Base-by-base conservation (phyloP, 805 yeast genomes). In the Naumovozyma castellii region DNA sequence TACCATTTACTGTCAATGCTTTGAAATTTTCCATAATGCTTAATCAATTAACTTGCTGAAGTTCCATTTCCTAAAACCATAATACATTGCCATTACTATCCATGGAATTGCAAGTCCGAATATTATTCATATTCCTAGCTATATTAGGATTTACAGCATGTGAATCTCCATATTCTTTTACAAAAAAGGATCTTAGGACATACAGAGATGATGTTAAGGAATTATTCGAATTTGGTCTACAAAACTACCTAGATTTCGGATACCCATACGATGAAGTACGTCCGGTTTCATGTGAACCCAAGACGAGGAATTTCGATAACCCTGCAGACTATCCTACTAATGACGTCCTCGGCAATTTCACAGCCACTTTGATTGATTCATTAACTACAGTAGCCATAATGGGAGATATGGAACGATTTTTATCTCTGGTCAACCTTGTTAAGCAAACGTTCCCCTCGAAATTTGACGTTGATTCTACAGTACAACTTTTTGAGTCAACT, bases 401-500 rank as follows among this genome's bases (percentile, higher is more conserved):
- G 65, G 79, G 77, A 32, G 83, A 84, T 47, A 68, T 71, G 53
- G 70, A 67, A 13, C 68, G 68, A 31, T 78, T 88, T 46, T 65
- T 63, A 5, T 50, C 69, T 17, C 65, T 72, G 30, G 66, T 75
- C 5, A 53, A 59, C 0, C 51, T 71, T 17, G 63, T 76, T 8
- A 57, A 57, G 10, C 52, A 58, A 2, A 62, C 64, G 31, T 59
- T 66, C 8, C 45, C 47, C 5, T 25, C 32, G n/a, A 53, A 65
- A 36, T 85, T 85, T 53, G 69, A 75, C 31, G 68, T 75, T 31
- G 76, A 84, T 44, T 71, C 86, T 8, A 75, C 79, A 1, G 80
- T 88, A 0, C 97, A 88, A 54, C 94, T 88, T 1, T 88, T 88
- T 58, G 97, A 88, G 58, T 72, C 84, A 3, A 76, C 86, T 4